A percentile compares a stretch with the other conserved stretches of the same genome.
Conservation (phyloP, 2,329 filamentous ascomycete genomes). For the Fusarium buharicum region DNA sequence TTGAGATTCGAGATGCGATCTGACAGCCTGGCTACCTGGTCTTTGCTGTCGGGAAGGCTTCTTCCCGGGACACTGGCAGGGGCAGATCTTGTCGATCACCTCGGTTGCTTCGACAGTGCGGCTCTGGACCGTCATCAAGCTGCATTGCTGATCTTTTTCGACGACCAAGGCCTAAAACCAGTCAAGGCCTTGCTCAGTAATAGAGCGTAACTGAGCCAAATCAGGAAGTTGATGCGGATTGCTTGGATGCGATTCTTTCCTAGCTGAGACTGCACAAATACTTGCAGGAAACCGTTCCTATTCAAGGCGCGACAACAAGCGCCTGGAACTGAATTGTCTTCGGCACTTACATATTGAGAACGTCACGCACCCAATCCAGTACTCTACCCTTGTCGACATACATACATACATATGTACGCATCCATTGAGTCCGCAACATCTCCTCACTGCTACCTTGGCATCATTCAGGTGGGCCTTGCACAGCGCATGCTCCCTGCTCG, state of each 20-base stretch:
- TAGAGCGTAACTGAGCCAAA: slow-evolving; percentile 9
- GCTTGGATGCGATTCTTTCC: slow-evolving; percentile 11
- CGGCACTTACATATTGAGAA: slow-evolving; percentile 29
- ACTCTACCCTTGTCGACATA: slow-evolving; percentile 15
- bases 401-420: slow-evolving; percentile 3
- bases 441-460: slow-evolving; percentile 2
- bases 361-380: slow-evolving; percentile 26
- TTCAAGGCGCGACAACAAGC: slow-evolving; percentile 31
- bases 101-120: slow-evolving; percentile 30
- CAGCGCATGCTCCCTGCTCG: neutral
- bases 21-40: slow-evolving; percentile 23
- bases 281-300: slow-evolving; percentile 24
- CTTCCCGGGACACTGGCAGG: slow-evolving; percentile 41
- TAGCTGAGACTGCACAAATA: slow-evolving; percentile 27
- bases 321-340: slow-evolving; percentile 14
- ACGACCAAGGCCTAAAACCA: too few species aligned
- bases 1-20: slow-evolving; percentile 25
- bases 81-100: slow-evolving; percentile 46
- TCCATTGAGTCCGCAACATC: too few species aligned
- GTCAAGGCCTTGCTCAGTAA: neutral
- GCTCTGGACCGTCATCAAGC: slow-evolving; percentile 36
- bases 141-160: slow-evolving; percentile 1
- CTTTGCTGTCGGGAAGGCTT: slow-evolving; percentile 32
- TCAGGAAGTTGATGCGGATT: slow-evolving; percentile 19
- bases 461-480: slow-evolving; percentile 3